A percentile compares a stretch with the other conserved stretches of the same genome.
Evolutionary conservation across 495 filamentous ascomycete species (phyloP).

Genomic region (Monascus purpureus): DNA sequence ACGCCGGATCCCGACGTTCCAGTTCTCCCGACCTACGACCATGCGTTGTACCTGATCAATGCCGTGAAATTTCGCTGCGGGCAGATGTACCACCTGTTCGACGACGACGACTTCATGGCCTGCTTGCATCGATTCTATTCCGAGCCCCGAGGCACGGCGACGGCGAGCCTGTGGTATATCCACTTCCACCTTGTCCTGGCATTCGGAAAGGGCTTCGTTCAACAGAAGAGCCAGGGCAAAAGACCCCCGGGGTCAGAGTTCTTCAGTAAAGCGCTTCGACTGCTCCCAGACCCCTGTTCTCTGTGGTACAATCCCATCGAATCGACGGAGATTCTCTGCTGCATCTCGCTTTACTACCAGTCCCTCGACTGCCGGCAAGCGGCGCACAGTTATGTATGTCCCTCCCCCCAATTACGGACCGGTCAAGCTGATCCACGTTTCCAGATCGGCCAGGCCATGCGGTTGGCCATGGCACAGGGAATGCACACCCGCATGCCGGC

Average conservation of each 20-base stretch:
- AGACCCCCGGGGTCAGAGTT: conserved; percentile 22
- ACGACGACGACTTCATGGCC: conserved; percentile 26
- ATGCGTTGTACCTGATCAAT: conserved; percentile 28
- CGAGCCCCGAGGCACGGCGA: conserved; percentile 9
- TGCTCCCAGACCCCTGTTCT: conserved; percentile 21
- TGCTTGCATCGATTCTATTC: conserved; percentile 23
- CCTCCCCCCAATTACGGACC: not conserved
- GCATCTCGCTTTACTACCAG: conserved; percentile 27
- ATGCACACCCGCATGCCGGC: conserved; percentile 31
- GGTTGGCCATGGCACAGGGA: conserved; percentile 26
- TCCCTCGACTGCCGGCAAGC: conserved; percentile 22
- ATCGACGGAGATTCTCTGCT: conserved; percentile 29
- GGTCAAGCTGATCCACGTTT: not conserved
- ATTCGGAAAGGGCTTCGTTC: conserved; percentile 29
- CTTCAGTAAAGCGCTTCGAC: conserved; percentile 25
- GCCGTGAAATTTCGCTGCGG: conserved; percentile 30
- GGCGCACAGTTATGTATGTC: conserved; percentile 24
- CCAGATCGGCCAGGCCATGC: conserved; percentile 31
- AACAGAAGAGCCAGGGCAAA: conserved; percentile 16
- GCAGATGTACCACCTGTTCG: conserved; percentile 31
- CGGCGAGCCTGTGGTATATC: conserved; percentile 24
- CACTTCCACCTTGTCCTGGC: conserved; percentile 31
- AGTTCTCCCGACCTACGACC: conserved; percentile 26
- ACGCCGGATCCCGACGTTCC: too few species aligned
- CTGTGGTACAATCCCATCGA: conserved; percentile 21